These are phyloP conservation scores for Boletus pseudo-olivaceus DNA, from an alignment of 768 basidiomycete genomes.

Conservation along the genomic window DNA sequence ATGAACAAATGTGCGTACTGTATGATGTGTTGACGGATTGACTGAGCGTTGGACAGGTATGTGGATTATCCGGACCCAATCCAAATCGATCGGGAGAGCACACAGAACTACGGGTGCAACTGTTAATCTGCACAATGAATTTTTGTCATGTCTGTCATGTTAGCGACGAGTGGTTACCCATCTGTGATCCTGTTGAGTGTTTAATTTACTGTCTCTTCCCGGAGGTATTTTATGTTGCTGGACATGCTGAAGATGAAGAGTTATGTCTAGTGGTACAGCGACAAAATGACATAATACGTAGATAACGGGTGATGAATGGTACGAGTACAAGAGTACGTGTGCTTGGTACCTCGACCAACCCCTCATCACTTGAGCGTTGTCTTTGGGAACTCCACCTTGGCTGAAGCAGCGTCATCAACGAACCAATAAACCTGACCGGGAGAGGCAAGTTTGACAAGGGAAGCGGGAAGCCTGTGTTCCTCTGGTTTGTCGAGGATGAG, in stretches of 20 bases:
- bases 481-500: slow-evolving; percentile 80
- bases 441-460: slow-evolving; percentile 69
- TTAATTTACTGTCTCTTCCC: slow-evolving; percentile 28
- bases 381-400: slow-evolving; percentile 54
- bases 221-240: slow-evolving; percentile 25
- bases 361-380: slow-evolving; percentile 54
- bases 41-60: slow-evolving; percentile 55
- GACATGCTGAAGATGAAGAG: slow-evolving; percentile 10
- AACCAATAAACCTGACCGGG: slow-evolving; percentile 96
- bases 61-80: slow-evolving; percentile 99
- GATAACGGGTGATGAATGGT: slow-evolving; percentile 8
- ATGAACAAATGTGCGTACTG: slow-evolving; percentile 80
- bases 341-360: not conserved
- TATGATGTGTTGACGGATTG: slow-evolving; percentile 8
- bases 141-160: slow-evolving; percentile 26
- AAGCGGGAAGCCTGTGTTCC: slow-evolving; percentile 66
- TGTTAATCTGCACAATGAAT: slow-evolving; percentile 51
- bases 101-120: slow-evolving; percentile 89
- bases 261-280: slow-evolving; percentile 8
- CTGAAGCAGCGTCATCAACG: slow-evolving; percentile 79
- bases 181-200: slow-evolving; percentile 32
- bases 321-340: slow-evolving; percentile 25
- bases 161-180: slow-evolving; percentile 31
- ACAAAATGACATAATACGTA: slow-evolving; percentile 16
- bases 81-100: slow-evolving; percentile 89